phyloP scores from a whole-genome alignment of 2,329 filamentous ascomycete genomes.

The Phaeoacremonium minimum region DNA sequence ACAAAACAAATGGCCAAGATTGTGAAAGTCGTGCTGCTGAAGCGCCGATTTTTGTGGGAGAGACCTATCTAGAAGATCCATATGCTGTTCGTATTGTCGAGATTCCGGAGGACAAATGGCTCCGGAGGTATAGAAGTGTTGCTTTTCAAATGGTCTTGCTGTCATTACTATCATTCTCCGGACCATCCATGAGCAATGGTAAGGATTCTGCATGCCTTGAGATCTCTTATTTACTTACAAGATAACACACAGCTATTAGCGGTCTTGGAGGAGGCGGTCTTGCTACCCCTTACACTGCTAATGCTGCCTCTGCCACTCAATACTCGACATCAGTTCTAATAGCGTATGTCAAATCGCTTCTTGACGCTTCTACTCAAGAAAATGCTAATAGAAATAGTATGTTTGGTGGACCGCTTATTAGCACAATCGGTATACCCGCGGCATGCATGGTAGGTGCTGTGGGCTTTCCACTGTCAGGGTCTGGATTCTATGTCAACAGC shows the following conservation, averaged over 20 bases:
- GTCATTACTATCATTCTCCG: not conserved
- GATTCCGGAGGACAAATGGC: not conserved
- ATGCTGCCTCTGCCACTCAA: not conserved
- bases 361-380: not conserved
- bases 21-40: not conserved
- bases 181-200: not conserved
- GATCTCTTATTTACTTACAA: no score
- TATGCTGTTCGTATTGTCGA: not conserved
- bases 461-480: slow-evolving; percentile 25
- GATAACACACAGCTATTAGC: no score
- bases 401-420: slow-evolving; percentile 30
- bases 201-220: no score
- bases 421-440: slow-evolving; percentile 30
- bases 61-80: not conserved
- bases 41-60: not conserved
- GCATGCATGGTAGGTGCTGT: slow-evolving; percentile 28
- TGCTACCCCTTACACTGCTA: not conserved
- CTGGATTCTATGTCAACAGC: slow-evolving; percentile 25
- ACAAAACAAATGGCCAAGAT: not conserved
- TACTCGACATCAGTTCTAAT: not conserved
- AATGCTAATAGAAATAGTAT: slow-evolving; percentile 1
- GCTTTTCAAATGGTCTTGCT: not conserved
- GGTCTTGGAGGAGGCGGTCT: not conserved
- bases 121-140: not conserved
- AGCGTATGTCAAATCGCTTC: not conserved